Evolutionary conservation across 345 rosid species (phyloP), one percentile per base, ranked within the genome.

Genomic region (Clausena lansium): DNA sequence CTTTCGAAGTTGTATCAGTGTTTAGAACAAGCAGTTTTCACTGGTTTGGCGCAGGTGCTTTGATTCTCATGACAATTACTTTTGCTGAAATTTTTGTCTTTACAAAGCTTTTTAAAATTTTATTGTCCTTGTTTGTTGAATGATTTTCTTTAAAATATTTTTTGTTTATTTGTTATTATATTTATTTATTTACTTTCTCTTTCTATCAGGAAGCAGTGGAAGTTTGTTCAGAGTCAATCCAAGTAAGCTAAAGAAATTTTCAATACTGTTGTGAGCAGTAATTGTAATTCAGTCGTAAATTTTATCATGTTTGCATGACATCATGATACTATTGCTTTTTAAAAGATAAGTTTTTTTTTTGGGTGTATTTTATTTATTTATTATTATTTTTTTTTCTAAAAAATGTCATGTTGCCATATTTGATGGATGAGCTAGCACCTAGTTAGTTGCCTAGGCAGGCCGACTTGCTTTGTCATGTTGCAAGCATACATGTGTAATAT

Each of bases 1-100:
- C 97, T 96, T 70, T 92, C 98, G 24, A 96, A 92, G 86, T 79
- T 96, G 81, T 94, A 96, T 80, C 92, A 84, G 32, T 96, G 97
- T 88, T 80, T 96, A 83, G 97, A 96, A 81, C 87, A 91, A 77
- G 83, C 87, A 17, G 95, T 94, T 66, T 96, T 96, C 88, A 96
- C 98, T 77, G 98, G 99, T 71, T 83, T 96, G 85, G 98, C 99
- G 11, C 99, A 96, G 98, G 99, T 89, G 74, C 79, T 81, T 70
- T 84, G 78, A 68, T 70, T 78, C 78, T 55, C 74, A 70, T 52
- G 39, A 70, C 55, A 41, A 68, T 66, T 20, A 55, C 47, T 27
- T 22, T 75, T 36, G 36, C 65, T 81, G 33, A 35, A 35, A 36
- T 30, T 67, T 25, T 64, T 28, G 57, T 72, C n/a, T 71, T 55